Evolutionary conservation across 441 rosid genomes (phyloP), one percentile per base, ranked within the genome.

Genomic region (Pelargonium fulgidum): DNA sequence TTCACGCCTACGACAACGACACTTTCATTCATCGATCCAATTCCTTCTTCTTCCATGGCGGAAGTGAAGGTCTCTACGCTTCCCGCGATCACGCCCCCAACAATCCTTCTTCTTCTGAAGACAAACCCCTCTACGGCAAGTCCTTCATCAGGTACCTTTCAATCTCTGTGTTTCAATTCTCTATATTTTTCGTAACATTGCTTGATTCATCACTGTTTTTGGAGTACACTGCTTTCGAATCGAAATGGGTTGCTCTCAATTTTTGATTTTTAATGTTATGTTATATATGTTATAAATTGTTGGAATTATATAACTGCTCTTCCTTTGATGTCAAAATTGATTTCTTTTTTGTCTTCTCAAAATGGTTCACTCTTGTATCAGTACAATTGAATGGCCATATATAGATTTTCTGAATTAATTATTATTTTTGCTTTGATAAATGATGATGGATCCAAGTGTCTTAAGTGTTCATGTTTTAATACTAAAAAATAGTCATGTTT

Each of bases 41-140:
- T 64, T 76, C 85, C 68, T 73, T 22, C 72, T 76, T 74, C 76
- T 72, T 78, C 69, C 82, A 81, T 24, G 82, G 80, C 54, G 82
- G 80, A 61, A 76, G 78, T 48, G 78, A 76, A 68, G 80, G 80
- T 62, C 80, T 78, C 48, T 78, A 68, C 70, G 72, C 79, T 62
- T 82, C 82, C 61, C 44, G 74, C 61, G 58, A 54, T 63, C 71
- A 9, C n/a, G 45, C 16, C 54, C 64, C 10, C 13, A 72, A 47
- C 42, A 75, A 68, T 29, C 56, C 70, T 64, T 33, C 66, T 26
- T 36, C 79, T n/a, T 39, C 48, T 44, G 79, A 73, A 9, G 77
- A 71, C 8, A 73, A 65, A 59, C 73, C 79, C 20, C 29, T 74
- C 65, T 62, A 64, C 26, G 80, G 82, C 47, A 75, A 66, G 68